Base-by-base conservation (phyloP, 306 rosid species). In the Elaeagnus macrophylla region DNA sequence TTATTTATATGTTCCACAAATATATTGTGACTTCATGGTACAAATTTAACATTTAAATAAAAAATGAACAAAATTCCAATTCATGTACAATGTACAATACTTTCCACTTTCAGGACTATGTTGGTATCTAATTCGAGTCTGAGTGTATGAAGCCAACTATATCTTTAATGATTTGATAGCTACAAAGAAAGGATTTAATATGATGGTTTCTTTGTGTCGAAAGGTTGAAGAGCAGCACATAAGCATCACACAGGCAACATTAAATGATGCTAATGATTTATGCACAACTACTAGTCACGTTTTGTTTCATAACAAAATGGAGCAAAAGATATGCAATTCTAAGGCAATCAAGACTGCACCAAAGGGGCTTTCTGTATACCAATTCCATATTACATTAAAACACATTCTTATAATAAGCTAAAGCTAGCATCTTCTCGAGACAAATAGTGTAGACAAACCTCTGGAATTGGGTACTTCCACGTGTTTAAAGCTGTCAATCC, bases 381-480 rank as follows among this genome's bases (percentile, higher is more conserved):
- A 41, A 41, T 15, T 6, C 13, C 25, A 1, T 20, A 40, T 52
- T 8, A 36, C 6, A 17, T 2, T 37, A 9, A 9, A 10, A 41
- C n/a, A 40, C 14, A 10, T 44, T 37, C 43, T 10, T 40, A 13
- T 8, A 47, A 12, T 16, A 54, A 37, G 7, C 12, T 3, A 10
- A 54, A 25, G 10, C 5, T 35, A 17, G 18, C 8, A 51, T 10
- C 20, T 45, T 49, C 5, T 56, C 35, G 50, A 56, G 43, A 25
- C 12, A 16, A 50, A 35, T n/a, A 13, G 50, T 1, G 48, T 37
- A 20, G 19, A 67, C 79, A 60, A 66, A 90, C 97, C 97, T 90
- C 90, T 36, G 94, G 95, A 56, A 86, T 77, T 48, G 95, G 81
- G 70, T 90, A 86, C 70, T 90, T 90, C 97, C 95, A 86, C 0